Evolutionary conservation across 2,329 filamentous ascomycete species (phyloP), one percentile per base, ranked within the genome.

Genomic region (Lojkania enalia): DNA sequence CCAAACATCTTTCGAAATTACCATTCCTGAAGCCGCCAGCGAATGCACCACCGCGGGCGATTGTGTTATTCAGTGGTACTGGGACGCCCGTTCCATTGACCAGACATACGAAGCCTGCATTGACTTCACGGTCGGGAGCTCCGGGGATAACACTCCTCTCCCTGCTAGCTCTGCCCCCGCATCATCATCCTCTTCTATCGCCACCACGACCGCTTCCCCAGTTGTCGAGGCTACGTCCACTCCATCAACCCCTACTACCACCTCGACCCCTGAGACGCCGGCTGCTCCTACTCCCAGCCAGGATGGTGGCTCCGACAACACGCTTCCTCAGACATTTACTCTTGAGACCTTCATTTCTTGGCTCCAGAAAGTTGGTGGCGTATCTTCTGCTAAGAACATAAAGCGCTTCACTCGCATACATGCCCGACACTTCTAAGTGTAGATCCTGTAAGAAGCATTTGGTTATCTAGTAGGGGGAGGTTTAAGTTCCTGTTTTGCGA

Each of bases 101-200:
- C 82, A 85, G 74, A 84, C 81, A 9, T 85, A 85, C 60, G 78
- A 83, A 71, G 75, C 76, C 38, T 85, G 82, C 66, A 71, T 84
- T 39, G 82, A 85, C 58, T 84, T 86, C 60, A 74, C 65, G 31
- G 65, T 76, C 45, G 62, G 63, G 37, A 69, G 63, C 32, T 58
- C 59, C 49, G 61, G 63, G 9, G 40, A 38, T 39, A 33, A 38
- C 23, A 39, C 39, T 23, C 52, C 46, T 33, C 20, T 47, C 13
- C 39, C 44, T 20, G 41, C 43, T 25, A 29, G 48, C 21, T 43
- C 53, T 9, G 38, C 51, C 23, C 39, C 53, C 25, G 39, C 53
- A 23, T 44, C 42, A 21, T 19, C 51, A 19, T 43, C 55, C 35
- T 30, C 49, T 20, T 46, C 60, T 29, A 25, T 52, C 20, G 18